A percentile compares a stretch with the other conserved stretches of the same genome.
These are phyloP conservation scores for Rhododendron williamsianum DNA, from an alignment of 148 eudicot species.

Conservation along the genomic window DNA sequence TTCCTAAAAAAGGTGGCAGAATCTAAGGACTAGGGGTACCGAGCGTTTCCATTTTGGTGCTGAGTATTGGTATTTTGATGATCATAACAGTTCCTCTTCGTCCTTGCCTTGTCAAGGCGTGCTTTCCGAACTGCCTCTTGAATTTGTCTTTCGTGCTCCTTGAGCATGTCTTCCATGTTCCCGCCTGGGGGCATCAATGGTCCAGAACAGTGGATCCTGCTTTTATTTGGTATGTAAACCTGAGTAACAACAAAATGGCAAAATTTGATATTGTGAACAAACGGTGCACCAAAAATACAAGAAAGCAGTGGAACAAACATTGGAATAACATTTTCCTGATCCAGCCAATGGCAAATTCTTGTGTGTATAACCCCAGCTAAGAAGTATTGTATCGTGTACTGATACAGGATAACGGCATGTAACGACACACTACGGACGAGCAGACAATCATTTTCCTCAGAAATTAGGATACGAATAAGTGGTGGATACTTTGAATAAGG, in stretches of 20 bases:
- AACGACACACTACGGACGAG: background rate
- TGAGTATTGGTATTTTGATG: background rate
- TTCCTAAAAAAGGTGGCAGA: background rate
- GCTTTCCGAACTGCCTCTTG: conserved; percentile 67
- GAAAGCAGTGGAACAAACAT: background rate
- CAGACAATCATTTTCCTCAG: background rate
- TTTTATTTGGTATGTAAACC: conserved; percentile 39
- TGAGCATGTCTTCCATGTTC: conserved; percentile 67
- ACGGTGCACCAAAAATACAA: background rate
- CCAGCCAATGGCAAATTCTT: background rate
- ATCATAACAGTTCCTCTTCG: conserved; percentile 8
- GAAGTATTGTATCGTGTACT: background rate
- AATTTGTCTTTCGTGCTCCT: conserved; percentile 63
- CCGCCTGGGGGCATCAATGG: conserved; percentile 64
- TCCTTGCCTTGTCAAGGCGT: conserved; percentile 31
- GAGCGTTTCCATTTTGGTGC: background rate
- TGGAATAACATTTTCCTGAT: background rate
- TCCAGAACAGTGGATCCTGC: conserved; percentile 54
- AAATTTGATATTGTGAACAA: background rate
- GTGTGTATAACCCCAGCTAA: background rate
- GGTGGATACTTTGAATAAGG: background rate
- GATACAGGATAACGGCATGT: background rate
- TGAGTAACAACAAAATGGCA: conserved; percentile 14
- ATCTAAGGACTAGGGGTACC: background rate
- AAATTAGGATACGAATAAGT: background rate